These are phyloP conservation scores for Leptographium flavum DNA, from an alignment of 2,329 filamentous ascomycete genomes.

Conservation along the genomic window DNA sequence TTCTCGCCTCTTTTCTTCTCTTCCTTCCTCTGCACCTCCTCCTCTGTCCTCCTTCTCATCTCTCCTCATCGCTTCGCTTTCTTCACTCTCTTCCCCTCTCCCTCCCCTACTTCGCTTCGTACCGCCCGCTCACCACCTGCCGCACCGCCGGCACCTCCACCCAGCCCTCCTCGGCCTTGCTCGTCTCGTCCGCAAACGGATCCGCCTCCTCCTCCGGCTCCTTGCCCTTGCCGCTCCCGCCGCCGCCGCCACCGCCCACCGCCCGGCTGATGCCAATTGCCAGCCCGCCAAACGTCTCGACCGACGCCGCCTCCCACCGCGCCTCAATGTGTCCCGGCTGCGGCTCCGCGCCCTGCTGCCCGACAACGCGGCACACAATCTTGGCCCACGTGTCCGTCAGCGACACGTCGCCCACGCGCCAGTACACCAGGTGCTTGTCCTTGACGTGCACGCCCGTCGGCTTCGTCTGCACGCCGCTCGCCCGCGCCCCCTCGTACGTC, in stretches of 20 bases:
- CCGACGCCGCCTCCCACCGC: conserved; percentile 20
- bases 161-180: conserved; percentile 34
- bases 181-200: conserved; percentile 54
- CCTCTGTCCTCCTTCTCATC: not conserved
- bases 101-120: conserved; percentile 38
- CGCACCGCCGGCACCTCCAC: conserved; percentile 48
- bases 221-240: conserved; percentile 52
- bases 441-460: conserved; percentile 66
- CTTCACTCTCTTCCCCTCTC: not conserved
- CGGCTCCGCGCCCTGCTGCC: conserved; percentile 16
- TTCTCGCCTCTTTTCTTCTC: conserved; percentile 1
- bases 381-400: conserved; percentile 45
- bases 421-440: conserved; percentile 65
- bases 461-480: conserved; percentile 59
- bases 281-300: no score
- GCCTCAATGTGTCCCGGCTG: conserved; percentile 64
- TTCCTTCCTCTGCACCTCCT: conserved; percentile 1
- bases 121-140: conserved; percentile 64
- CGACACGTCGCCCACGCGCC: conserved; percentile 59
- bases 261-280: no score
- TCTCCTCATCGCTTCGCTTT: not conserved
- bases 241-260: conserved; percentile 41
- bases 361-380: conserved; percentile 65
- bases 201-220: conserved; percentile 39
- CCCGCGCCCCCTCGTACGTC: conserved; percentile 52